phyloP scores from a whole-genome alignment of 2,329 filamentous ascomycete genomes.

The Ilyonectria sp. region DNA sequence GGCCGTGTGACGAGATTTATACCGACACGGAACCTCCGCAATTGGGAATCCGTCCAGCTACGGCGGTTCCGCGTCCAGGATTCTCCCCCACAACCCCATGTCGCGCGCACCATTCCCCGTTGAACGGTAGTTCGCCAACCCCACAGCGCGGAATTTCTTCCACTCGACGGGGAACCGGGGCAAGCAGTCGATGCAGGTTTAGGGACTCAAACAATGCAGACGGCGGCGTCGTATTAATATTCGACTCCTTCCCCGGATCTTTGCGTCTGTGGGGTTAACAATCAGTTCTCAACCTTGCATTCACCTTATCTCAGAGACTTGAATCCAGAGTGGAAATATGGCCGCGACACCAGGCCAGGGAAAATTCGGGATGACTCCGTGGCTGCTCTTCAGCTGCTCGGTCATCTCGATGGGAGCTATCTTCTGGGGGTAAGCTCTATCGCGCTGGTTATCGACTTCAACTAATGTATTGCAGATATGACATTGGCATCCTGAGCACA shows the following conservation, averaged over 20 bases:
- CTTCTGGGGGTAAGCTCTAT: constrained; percentile 33
- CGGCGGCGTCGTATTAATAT: constrained; percentile 13
- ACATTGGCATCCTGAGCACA: constrained; percentile 44
- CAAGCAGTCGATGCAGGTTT: background rate
- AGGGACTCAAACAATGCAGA: background rate
- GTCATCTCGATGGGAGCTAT: constrained; percentile 39
- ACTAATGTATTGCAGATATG: constrained; percentile 28
- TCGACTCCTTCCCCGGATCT: constrained; percentile 14
- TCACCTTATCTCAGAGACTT: background rate
- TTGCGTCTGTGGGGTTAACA: constrained; percentile 6
- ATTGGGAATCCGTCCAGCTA: background rate
- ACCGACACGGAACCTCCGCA: constrained; percentile 13
- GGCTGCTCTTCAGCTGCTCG: constrained; percentile 32
- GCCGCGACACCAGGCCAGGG: background rate
- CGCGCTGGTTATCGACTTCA: no score
- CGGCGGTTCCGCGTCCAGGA: constrained; percentile 22
- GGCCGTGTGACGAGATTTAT: background rate
- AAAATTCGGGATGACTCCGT: constrained; percentile 26
- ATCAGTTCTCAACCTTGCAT: background rate
- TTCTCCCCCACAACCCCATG: constrained; percentile 13
- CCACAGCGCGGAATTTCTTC: constrained; percentile 26
- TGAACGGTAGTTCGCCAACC: constrained; percentile 14
- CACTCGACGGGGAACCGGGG: background rate
- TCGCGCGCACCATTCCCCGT: constrained; percentile 8
- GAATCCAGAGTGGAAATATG: constrained; percentile 1